Conservation (phyloP, 495 filamentous ascomycete genomes). For the Penicillium longicatenatum region DNA sequence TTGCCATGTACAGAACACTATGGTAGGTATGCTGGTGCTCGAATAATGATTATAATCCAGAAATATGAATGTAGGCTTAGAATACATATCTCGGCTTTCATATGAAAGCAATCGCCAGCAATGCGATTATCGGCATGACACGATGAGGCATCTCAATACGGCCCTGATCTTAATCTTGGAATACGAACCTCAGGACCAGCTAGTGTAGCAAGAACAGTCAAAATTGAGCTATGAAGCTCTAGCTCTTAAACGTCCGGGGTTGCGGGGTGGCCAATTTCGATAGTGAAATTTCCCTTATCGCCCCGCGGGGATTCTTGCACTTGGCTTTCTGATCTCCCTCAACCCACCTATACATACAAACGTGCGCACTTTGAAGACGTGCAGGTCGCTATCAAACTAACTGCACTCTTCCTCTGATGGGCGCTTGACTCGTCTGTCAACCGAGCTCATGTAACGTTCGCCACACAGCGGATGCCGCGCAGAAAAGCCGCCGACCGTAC, state of each 20-base stretch:
- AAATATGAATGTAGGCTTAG: neutral
- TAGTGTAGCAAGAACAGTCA: no score
- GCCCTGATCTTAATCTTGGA: no score
- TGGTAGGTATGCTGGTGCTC: neutral
- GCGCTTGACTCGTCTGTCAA: neutral
- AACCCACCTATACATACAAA: no score
- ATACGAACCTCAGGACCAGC: no score
- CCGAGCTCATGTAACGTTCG: slow-evolving; percentile 3
- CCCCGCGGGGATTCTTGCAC: neutral
- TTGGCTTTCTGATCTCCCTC: neutral
- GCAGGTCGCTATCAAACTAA: neutral
- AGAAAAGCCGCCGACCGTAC: slow-evolving; percentile 46
- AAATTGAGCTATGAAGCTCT: neutral
- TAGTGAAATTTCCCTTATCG: slow-evolving; percentile 5
- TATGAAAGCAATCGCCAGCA: no score
- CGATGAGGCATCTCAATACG: no score
- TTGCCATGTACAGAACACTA: neutral
- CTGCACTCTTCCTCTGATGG: slow-evolving; percentile 3
- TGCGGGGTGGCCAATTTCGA: slow-evolving; percentile 6
- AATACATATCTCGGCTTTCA: no score
- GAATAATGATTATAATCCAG: neutral
- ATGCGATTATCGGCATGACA: no score
- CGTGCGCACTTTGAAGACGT: neutral
- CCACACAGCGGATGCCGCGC: slow-evolving; percentile 40
- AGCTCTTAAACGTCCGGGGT: neutral